phyloP scores from a whole-genome alignment of 495 filamentous ascomycete genomes.

The Talaromyces liani region DNA sequence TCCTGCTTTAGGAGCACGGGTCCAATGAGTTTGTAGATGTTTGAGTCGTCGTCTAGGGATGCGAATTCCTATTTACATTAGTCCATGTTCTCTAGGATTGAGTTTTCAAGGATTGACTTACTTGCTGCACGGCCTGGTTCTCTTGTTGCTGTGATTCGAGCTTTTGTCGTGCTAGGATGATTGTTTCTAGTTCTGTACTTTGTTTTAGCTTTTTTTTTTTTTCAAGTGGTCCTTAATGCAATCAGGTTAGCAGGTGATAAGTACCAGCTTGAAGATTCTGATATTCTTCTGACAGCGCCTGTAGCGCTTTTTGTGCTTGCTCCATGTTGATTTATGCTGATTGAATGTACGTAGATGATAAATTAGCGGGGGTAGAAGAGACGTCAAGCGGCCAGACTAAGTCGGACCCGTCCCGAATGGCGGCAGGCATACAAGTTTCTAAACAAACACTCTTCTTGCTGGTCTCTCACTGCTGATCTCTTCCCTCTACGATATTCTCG shows the following conservation, averaged over 20 bases:
- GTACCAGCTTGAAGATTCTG: conserved; percentile 76
- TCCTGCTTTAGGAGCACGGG: conserved; percentile 95
- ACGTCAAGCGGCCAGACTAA: neutral
- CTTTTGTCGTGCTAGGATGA: conserved; percentile 77
- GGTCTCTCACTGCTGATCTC: neutral
- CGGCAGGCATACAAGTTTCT: neutral
- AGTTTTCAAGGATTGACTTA: conserved; percentile 15
- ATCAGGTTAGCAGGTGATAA: conserved; percentile 6
- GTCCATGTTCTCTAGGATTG: neutral
- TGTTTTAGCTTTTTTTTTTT: neutral
- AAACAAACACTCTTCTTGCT: neutral
- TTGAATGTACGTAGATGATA: neutral
- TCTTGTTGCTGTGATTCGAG: conserved; percentile 92
- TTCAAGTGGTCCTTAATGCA: neutral
- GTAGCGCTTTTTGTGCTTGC: conserved; percentile 58
- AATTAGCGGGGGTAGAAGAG: neutral
- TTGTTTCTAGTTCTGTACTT: conserved; percentile 61
- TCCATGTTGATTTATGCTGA: conserved; percentile 30
- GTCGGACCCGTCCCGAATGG: neutral
- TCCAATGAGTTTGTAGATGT: conserved; percentile 91
- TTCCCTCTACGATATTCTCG: neutral
- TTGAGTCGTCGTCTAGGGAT: conserved; percentile 66
- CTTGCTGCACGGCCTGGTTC: conserved; percentile 80
- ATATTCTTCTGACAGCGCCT: conserved; percentile 79
- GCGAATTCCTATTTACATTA: conserved; percentile 64